phyloP scores from a whole-genome alignment of 345 rosid species.

The Hypericum perforatum region DNA sequence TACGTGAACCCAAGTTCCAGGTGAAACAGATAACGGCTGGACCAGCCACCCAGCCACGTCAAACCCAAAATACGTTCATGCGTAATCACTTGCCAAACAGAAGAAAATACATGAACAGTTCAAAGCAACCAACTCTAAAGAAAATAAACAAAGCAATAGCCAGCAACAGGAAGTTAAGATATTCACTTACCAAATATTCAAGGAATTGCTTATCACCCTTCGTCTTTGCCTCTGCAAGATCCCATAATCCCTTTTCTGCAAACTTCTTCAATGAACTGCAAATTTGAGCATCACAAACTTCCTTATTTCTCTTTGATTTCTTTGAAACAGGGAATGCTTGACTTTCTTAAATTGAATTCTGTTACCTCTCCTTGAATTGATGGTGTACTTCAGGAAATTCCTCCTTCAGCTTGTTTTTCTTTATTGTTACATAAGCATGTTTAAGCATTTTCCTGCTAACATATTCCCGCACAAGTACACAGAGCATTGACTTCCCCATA shows the following conservation, averaged over 20 bases:
- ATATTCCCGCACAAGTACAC: conserved; percentile 59
- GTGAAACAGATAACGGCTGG: no score
- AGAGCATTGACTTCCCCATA: conserved; percentile 75
- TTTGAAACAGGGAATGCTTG: not conserved
- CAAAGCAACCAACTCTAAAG: no score
- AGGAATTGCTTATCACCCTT: conserved; percentile 60
- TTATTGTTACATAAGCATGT: conserved; percentile 54
- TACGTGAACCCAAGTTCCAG: no score
- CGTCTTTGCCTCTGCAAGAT: conserved; percentile 75
- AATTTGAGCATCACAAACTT: not conserved
- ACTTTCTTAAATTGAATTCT: conserved; percentile 6
- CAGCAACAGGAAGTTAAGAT: not conserved
- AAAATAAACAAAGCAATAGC: no score
- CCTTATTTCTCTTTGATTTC: no score
- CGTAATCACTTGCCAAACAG: no score
- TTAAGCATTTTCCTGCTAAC: conserved; percentile 63
- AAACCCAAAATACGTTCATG: no score
- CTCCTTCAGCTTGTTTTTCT: conserved; percentile 57
- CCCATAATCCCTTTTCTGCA: conserved; percentile 91
- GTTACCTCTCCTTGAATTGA: conserved; percentile 73
- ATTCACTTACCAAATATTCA: conserved; percentile 54
- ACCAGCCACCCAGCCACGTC: no score
- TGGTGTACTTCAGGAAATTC: conserved; percentile 66
- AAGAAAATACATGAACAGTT: no score
- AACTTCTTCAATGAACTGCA: conserved; percentile 63